These are phyloP conservation scores for Sarocladium strictum DNA, from an alignment of 2,329 filamentous ascomycete genomes.

Conservation along the genomic window DNA sequence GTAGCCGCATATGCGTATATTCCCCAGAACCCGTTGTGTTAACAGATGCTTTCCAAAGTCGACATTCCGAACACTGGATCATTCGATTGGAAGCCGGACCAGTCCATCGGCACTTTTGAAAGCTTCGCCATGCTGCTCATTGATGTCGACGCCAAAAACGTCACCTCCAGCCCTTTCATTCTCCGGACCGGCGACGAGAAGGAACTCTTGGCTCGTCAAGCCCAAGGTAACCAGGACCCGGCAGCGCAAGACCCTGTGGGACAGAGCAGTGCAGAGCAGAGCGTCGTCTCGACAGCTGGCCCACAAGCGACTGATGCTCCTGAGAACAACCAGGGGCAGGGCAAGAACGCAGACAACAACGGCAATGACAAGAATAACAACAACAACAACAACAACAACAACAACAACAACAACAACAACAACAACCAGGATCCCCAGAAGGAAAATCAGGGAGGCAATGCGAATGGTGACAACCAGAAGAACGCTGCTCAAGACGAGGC, in stretches of 20 bases:
- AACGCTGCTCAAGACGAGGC: neutral
- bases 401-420: neutral
- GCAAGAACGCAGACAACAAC: constrained; percentile 4
- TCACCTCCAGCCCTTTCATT: constrained; percentile 9
- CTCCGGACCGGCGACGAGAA: neutral
- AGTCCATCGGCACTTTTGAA: constrained; percentile 16
- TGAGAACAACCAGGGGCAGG: constrained; percentile 1
- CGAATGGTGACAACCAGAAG: neutral
- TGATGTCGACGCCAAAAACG: constrained; percentile 12
- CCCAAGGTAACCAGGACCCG: neutral
- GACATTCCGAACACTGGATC: constrained; percentile 16
- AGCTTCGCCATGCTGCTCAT: constrained; percentile 18
- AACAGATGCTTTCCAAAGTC: too few species aligned
- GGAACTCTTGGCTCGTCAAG: constrained; percentile 1
- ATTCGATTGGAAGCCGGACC: constrained; percentile 16
- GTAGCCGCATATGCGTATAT: too few species aligned
- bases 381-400: constrained; percentile 3
- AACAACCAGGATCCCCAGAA: neutral
- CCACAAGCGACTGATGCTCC: neutral
- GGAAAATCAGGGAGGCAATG: neutral
- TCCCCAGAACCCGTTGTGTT: too few species aligned
- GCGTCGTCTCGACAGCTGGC: neutral
- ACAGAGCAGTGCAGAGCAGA: neutral
- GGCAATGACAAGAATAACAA: neutral
- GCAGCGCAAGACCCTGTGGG: neutral